Base-by-base conservation (phyloP, 345 rosid species). In the rapeseed (Brassica napus) region DNA sequence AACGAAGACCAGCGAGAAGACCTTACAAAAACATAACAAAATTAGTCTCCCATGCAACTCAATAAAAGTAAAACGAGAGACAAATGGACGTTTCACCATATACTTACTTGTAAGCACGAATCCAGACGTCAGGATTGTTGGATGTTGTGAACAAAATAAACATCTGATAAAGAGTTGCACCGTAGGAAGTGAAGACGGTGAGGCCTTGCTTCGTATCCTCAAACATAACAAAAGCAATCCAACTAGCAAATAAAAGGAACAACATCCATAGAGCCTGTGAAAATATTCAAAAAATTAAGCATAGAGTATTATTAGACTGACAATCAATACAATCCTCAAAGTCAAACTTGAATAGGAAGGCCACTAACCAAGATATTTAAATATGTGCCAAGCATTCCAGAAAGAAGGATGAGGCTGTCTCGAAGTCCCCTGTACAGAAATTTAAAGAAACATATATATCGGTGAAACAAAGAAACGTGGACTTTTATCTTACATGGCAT, bases 51-150 rank as follows among this genome's bases (percentile, higher is more conserved):
- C 68, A 75, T 24, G 66, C 69, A 79, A 30, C 68, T 52, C 78
- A 24, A 35, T 59, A 54, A 67, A 44, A 12, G 54, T 12, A 12
- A 44, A 44, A 0, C 4, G 54, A 44, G 54, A 44, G 8, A n/a
- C 4, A 30, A 34, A 15, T 74, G 65, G 31, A 59, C 24, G 65
- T 72, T 4, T 54, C 71, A 39, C 37, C 71, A 11, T 30, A 72
- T 67, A 89, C 98, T 88, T 87, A 95, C 99, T 91, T 93, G 84
- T 95, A 95, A 62, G 99, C 97, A 30, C 93, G 94, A 81, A 93
- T 86, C 99, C 99, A 95, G 37, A 95, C 99, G 87, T 93, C 97
- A 71, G 99, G 99, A 75, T 93, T 95, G 89, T 95, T 95, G 78
- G 99, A 90, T 76, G 99, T 95, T 63, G 99, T 95, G 83, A 89